Percentiles rank a stretch among this genome's conserved stretches.
Conservation (phyloP, 2,329 filamentous ascomycete species). For the Dactylonectria estremocensis region DNA sequence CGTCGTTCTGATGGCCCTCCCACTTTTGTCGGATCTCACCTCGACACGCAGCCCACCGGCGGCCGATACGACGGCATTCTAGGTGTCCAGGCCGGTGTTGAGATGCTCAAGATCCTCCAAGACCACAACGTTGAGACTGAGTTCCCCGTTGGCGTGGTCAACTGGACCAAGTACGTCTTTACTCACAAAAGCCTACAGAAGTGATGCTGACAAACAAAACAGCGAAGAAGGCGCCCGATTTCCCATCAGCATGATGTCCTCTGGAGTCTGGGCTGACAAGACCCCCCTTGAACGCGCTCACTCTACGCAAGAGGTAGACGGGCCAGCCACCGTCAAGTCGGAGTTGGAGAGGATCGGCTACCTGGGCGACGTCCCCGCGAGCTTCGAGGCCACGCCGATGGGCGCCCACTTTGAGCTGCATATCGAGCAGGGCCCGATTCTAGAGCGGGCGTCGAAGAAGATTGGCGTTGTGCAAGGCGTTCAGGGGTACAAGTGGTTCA, state of each 20-base stretch:
- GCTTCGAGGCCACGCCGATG: conserved; percentile 64
- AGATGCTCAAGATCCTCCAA: conserved; percentile 78
- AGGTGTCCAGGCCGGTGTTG: conserved; percentile 80
- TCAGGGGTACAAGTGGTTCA: conserved; percentile 53
- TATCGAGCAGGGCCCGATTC: conserved; percentile 84
- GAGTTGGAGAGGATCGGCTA: conserved; percentile 81
- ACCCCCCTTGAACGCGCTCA: conserved; percentile 75
- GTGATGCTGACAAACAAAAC: conserved; percentile 16
- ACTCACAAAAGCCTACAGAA: conserved; percentile 45
- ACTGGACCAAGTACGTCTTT: conserved; percentile 77
- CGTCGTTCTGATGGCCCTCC: conserved; percentile 68
- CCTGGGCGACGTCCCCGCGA: conserved; percentile 65
- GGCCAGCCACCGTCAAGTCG: conserved; percentile 46
- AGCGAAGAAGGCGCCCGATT: conserved; percentile 88
- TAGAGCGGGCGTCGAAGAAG: conserved; percentile 63
- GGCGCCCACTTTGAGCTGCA: conserved; percentile 87
- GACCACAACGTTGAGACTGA: conserved; percentile 79
- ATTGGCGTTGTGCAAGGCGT: conserved; percentile 53
- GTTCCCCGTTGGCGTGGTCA: conserved; percentile 81
- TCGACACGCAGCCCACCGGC: conserved; percentile 76
- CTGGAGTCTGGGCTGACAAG: conserved; percentile 82
- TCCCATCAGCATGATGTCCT: conserved; percentile 80
- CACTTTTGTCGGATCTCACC: conserved; percentile 79
- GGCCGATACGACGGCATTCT: conserved; percentile 85
- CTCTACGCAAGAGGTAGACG: conserved; percentile 71